Conservation (phyloP, 345 rosid genomes). For the Heritiera littoralis region DNA sequence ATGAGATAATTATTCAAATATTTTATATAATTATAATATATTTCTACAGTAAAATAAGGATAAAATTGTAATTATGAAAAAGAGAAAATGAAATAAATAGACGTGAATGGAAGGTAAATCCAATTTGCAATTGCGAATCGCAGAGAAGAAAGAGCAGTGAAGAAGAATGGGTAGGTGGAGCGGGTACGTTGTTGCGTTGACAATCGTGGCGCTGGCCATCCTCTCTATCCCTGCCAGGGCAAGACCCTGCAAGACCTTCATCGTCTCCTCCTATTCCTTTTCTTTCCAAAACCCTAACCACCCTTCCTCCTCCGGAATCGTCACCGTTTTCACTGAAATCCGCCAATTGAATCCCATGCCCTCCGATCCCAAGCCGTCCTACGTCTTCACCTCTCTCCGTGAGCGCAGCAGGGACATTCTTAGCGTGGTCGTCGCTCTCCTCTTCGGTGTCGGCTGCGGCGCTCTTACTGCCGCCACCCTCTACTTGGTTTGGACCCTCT, state of each 20-base stretch:
- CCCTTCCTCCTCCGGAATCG: slow-evolving; percentile 40
- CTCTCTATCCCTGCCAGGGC: slow-evolving; percentile 39
- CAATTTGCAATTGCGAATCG: too few relatives aligned
- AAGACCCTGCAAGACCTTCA: slow-evolving; percentile 55
- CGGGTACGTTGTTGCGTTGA: background rate
- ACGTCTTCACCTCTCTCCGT: slow-evolving; percentile 57
- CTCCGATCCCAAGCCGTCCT: slow-evolving; percentile 40
- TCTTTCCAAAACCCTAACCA: slow-evolving; percentile 51
- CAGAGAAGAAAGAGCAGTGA: background rate
- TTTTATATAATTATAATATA: too few relatives aligned
- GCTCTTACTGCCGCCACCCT: slow-evolving; percentile 88
- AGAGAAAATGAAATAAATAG: too few relatives aligned
- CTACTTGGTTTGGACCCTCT: slow-evolving; percentile 83
- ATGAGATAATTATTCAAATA: too few relatives aligned
- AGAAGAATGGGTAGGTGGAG: slow-evolving; percentile 18
- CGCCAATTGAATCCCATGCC: slow-evolving; percentile 40
- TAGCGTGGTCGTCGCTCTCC: slow-evolving; percentile 78
- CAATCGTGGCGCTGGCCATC: slow-evolving; percentile 14
- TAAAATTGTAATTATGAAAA: too few relatives aligned
- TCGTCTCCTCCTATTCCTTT: slow-evolving; percentile 71
- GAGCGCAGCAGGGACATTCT: slow-evolving; percentile 86
- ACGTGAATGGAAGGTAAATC: background rate
- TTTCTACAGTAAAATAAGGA: too few relatives aligned
- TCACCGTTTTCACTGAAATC: slow-evolving; percentile 66
- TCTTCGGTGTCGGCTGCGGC: slow-evolving; percentile 94